Evolutionary conservation across 768 basidiomycete genomes (phyloP).

Genomic region (Inosperma sp.): DNA sequence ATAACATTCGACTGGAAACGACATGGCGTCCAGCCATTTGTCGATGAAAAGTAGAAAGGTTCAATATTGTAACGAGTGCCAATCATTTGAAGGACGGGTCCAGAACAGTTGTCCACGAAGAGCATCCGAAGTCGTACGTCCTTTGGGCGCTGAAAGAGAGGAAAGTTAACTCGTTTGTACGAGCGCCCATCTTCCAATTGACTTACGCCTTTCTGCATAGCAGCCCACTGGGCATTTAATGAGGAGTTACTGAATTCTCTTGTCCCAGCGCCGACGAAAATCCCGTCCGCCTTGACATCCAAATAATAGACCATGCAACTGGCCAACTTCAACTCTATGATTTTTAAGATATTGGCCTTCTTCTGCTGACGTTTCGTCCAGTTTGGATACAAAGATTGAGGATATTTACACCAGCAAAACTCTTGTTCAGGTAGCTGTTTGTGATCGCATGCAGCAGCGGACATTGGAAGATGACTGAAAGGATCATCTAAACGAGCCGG

Average conservation of each 20-base stretch:
- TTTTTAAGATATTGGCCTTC: slow-evolving; percentile 33
- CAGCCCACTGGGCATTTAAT: slow-evolving; percentile 24
- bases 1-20: slow-evolving; percentile 47
- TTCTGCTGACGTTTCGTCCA: slow-evolving; percentile 47
- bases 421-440: slow-evolving; percentile 19
- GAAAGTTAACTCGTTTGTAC: not conserved
- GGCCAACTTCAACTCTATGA: slow-evolving; percentile 22
- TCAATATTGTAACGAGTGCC: slow-evolving; percentile 53
- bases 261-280: slow-evolving; percentile 24
- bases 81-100: slow-evolving; percentile 49
- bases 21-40: slow-evolving; percentile 56
- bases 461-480: slow-evolving; percentile 16
- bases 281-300: slow-evolving; percentile 36
- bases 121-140: slow-evolving; percentile 39
- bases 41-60: slow-evolving; percentile 63
- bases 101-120: slow-evolving; percentile 45
- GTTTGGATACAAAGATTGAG: slow-evolving; percentile 50
- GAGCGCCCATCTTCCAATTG: not conserved
- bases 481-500: slow-evolving; percentile 21
- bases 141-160: slow-evolving; percentile 18
- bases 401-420: slow-evolving; percentile 39
- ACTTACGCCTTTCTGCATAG: slow-evolving; percentile 30
- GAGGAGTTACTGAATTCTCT: slow-evolving; percentile 25
- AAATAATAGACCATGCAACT: slow-evolving; percentile 35
- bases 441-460: slow-evolving; percentile 24